Evolutionary conservation across 306 rosid genomes (phyloP), one percentile per base, ranked within the genome.

Genomic region (Lathyrus tuberosus): DNA sequence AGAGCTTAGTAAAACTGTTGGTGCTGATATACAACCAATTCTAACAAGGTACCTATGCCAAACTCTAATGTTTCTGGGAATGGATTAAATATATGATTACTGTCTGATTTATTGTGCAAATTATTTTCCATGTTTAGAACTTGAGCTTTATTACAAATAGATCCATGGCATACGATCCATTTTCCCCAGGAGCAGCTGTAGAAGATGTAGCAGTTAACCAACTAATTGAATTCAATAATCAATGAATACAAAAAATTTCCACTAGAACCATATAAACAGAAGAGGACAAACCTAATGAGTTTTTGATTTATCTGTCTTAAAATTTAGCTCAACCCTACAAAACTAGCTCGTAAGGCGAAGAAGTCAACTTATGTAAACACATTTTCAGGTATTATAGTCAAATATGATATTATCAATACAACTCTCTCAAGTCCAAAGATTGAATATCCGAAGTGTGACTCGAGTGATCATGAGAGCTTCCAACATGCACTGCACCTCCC

Each of bases 1-100:
- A 62, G 85, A 86, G 77, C 53, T 86, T 56, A 82, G 73, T 77
- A 51, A 74, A 74, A 58, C 54, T 52, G 40, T 86, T 9, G 87
- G 96, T 58, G 56, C 60, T 65, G 77, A 84, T 41, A 74, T 79
- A 33, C 64, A 46, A 54, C 35, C 28, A 30, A 28, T 67, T 38
- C 10, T 66, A 46, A 16, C 0, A 52, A 62, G 80, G 76, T 79
- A 75, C 10, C 65, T 15, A 59, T 64, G 17, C 72, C 33, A 24
- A 54, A 9, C 62, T 35, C 18, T 53, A 42, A 16, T 46, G 13
- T 40, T 46, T 18, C 12, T 47, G 33, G 38, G 35, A 54, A 43
- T 62, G 49, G n/a, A 5, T 47, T 30, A 12, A 72, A 61, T 30
- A 54, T 24, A 22, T 8, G 61, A 54, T 54, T 54, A 18, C 59